Conservation (phyloP, 345 rosid genomes). For the Citrus maxima region DNA sequence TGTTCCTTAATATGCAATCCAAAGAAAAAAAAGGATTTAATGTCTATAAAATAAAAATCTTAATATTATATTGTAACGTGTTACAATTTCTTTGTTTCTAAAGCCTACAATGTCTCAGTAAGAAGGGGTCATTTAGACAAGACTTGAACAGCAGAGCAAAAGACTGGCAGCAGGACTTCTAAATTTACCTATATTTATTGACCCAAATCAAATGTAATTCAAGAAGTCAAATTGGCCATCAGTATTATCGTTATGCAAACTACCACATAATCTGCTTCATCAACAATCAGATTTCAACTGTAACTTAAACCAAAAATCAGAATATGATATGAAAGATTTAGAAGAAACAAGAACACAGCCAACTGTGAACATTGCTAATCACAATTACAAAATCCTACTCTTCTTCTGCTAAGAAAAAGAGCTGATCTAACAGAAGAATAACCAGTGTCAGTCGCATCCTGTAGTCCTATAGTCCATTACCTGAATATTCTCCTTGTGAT, state of each 20-base stretch:
- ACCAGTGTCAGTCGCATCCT: slow-evolving; percentile 1
- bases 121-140: background rate
- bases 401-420: background rate
- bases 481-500: slow-evolving; percentile 79
- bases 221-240: background rate
- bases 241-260: background rate
- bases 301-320: background rate
- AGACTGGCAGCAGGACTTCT: background rate
- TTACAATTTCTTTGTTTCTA: background rate
- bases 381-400: background rate
- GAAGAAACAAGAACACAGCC: slow-evolving; percentile 2
- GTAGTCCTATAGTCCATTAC: slow-evolving; percentile 30
- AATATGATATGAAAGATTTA: background rate
- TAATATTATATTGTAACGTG: background rate
- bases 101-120: background rate
- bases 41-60: background rate
- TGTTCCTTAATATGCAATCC: background rate
- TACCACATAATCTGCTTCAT: background rate
- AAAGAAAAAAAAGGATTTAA: background rate
- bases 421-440: background rate
- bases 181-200: background rate
- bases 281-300: background rate
- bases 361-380: background rate
- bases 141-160: background rate
- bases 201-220: background rate